phyloP scores from a whole-genome alignment of 352 stramenopile genomes.

The Phytophthora pistaciae region DNA sequence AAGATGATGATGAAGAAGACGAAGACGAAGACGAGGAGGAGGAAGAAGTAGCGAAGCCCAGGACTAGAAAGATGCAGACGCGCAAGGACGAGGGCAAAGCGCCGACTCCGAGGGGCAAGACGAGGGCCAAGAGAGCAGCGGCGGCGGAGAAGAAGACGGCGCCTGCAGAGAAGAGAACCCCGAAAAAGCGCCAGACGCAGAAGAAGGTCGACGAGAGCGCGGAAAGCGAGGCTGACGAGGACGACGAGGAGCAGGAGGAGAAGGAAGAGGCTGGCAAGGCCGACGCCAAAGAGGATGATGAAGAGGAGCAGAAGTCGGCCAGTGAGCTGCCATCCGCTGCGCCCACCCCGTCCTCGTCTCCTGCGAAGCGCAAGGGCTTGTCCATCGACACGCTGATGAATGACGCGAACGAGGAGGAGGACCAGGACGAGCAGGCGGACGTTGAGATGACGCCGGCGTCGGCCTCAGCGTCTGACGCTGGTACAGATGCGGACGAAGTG shows the following conservation, averaged over 20 bases:
- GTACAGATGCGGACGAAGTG: conserved; percentile 40
- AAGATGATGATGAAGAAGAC: conserved; percentile 28
- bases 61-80: conserved; percentile 23
- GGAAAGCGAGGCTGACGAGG: conserved; percentile 25
- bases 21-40: conserved; percentile 25
- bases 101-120: conserved; percentile 38
- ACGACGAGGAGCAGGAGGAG: conserved; percentile 24
- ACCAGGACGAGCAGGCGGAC: conserved; percentile 27
- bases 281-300: conserved; percentile 20
- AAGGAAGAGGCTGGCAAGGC: conserved; percentile 22
- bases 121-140: conserved; percentile 27
- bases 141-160: conserved; percentile 1
- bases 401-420: conserved; percentile 43
- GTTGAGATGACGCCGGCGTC: conserved; percentile 33
- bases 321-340: conserved; percentile 36
- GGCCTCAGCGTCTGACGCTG: conserved; percentile 33
- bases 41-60: conserved; percentile 18
- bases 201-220: conserved; percentile 42
- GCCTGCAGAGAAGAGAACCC: conserved; percentile 29
- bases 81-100: conserved; percentile 27
- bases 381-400: conserved; percentile 73
- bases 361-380: conserved; percentile 56
- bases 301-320: conserved; percentile 24
- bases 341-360: conserved; percentile 45
- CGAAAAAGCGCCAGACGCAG: conserved; percentile 16